phyloP scores from a whole-genome alignment of 768 basidiomycete species.

The Lanmaoa pseudosensibilis region DNA sequence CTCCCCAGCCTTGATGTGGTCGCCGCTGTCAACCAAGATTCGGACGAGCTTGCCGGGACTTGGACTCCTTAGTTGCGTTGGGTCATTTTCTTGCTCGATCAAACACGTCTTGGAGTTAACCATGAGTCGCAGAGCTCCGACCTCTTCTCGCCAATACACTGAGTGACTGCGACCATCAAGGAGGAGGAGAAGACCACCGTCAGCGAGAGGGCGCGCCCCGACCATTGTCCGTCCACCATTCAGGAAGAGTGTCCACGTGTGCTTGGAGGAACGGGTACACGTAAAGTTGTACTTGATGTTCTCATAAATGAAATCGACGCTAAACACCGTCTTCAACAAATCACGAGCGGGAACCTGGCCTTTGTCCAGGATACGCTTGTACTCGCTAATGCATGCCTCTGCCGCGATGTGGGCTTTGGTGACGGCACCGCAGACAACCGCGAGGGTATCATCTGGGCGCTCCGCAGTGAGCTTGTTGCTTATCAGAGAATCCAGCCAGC shows the following conservation, averaged over 20 bases:
- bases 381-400: conserved; percentile 87
- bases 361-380: conserved; percentile 94
- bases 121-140: conserved; percentile 88
- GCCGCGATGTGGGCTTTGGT: conserved; percentile 91
- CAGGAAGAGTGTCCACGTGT: conserved; percentile 91
- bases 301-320: conserved; percentile 97
- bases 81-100: conserved; percentile 99
- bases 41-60: conserved; percentile 96
- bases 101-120: conserved; percentile 97
- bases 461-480: conserved; percentile 97
- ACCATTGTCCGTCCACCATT: conserved; percentile 94
- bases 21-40: conserved; percentile 94
- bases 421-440: conserved; percentile 94
- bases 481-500: conserved; percentile 97
- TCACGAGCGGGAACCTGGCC: conserved; percentile 96
- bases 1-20: conserved; percentile 95
- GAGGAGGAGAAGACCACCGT: conserved; percentile 89
- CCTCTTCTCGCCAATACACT: conserved; percentile 97
- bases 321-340: conserved; percentile 93
- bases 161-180: conserved; percentile 96
- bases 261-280: conserved; percentile 84
- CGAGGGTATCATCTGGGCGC: conserved; percentile 87
- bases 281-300: conserved; percentile 95
- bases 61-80: conserved; percentile 93
- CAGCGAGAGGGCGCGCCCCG: conserved; percentile 88